These are phyloP conservation scores for Solanum pinnatisectum DNA, from an alignment of 257 asterid genomes.

Conservation along the genomic window DNA sequence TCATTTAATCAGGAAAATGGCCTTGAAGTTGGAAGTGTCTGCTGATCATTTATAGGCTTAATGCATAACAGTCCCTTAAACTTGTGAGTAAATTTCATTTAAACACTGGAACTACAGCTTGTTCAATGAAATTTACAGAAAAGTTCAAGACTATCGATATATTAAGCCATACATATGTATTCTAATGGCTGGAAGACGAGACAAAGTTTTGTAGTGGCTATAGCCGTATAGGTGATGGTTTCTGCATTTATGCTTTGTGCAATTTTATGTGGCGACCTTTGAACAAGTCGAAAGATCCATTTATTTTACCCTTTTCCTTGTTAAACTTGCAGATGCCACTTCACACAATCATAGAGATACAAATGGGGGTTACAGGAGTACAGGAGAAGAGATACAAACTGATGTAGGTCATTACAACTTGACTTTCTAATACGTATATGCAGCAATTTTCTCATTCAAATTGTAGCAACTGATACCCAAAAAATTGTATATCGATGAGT, in stretches of 20 bases:
- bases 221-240: background rate
- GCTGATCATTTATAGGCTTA: background rate
- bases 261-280: background rate
- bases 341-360: conserved; percentile 95
- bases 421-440: background rate
- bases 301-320: background rate
- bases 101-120: background rate
- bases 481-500: background rate
- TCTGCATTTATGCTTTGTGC: background rate
- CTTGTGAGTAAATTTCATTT: background rate
- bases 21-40: background rate
- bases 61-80: background rate
- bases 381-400: conserved; percentile 97
- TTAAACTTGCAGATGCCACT: conserved; percentile 67
- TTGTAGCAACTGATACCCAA: background rate
- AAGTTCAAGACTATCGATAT: background rate
- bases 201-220: background rate
- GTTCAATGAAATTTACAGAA: background rate
- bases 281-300: background rate
- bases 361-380: conserved; percentile 98
- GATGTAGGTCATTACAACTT: conserved; percentile 29
- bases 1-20: background rate
- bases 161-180: background rate
- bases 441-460: background rate
- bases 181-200: background rate